These are phyloP conservation scores for Agarophyton chilense DNA, from an alignment of 23 red algal species.

Conservation along the genomic window DNA sequence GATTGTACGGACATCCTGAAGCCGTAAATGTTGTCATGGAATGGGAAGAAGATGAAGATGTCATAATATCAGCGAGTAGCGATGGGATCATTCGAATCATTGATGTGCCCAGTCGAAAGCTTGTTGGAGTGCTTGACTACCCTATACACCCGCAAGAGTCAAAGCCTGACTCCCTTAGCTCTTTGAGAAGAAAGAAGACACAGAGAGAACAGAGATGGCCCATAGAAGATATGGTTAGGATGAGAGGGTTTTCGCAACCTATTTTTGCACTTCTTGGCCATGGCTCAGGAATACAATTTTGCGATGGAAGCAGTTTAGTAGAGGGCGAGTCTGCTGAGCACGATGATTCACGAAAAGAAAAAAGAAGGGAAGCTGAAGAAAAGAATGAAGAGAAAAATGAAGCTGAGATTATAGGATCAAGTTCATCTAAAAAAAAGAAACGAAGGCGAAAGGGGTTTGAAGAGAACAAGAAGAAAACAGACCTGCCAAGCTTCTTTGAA, in stretches of 20 bases:
- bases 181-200: conserved; percentile 28
- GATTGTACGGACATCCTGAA: conserved; percentile 64
- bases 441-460: conserved; percentile 13
- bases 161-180: neutral
- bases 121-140: conserved; percentile 59
- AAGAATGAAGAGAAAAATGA: neutral
- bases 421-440: conserved; percentile 14
- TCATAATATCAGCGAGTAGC: conserved; percentile 39
- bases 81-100: conserved; percentile 59
- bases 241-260: conserved; percentile 3
- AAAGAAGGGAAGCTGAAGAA: neutral
- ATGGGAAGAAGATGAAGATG: conserved; percentile 3
- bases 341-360: neutral
- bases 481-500: neutral
- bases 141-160: neutral
- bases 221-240: conserved; percentile 42
- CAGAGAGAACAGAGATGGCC: conserved; percentile 41
- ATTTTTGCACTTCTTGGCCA: conserved; percentile 50
- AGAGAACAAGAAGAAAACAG: neutral
- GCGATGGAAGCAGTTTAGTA: conserved; percentile 5
- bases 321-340: neutral
- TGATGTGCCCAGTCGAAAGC: conserved; percentile 31
- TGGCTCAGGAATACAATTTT: conserved; percentile 24
- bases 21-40: conserved; percentile 29
- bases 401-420: neutral